A percentile compares a stretch with the other conserved stretches of the same genome.
Conservation (phyloP, 345 rosid genomes). For the Arabidopsis arenosa region DNA sequence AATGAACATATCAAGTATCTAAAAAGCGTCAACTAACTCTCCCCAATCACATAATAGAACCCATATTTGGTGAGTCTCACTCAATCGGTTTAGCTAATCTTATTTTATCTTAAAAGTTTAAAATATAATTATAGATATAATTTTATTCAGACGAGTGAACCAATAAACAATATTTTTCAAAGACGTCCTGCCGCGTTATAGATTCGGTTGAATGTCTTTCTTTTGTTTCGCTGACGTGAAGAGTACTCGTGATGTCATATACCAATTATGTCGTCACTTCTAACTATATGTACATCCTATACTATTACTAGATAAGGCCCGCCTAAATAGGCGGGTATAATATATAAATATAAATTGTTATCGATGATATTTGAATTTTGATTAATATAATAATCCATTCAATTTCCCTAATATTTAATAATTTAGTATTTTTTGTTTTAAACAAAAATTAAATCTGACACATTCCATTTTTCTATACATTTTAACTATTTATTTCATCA, state of each 20-base stretch:
- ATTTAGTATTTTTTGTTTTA: too few relatives aligned
- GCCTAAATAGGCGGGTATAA: too few relatives aligned
- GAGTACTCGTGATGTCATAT: slow-evolving; percentile 28
- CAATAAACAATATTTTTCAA: slow-evolving; percentile 31
- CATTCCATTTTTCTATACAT: too few relatives aligned
- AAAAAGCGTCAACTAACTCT: neutral
- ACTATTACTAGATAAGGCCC: too few relatives aligned
- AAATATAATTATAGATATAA: neutral
- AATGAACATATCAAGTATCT: neutral
- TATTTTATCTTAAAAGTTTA: neutral
- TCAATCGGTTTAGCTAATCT: slow-evolving; percentile 1
- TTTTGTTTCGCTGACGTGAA: slow-evolving; percentile 19
- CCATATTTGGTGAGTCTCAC: slow-evolving; percentile 20
- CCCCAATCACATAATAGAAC: neutral
- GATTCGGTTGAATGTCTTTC: slow-evolving; percentile 20
- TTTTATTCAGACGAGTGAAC: slow-evolving; percentile 31
- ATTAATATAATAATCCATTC: too few relatives aligned
- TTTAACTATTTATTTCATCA: too few relatives aligned
- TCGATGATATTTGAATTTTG: too few relatives aligned
- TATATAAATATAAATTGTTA: too few relatives aligned
- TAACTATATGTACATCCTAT: too few relatives aligned
- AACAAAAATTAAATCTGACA: too few relatives aligned
- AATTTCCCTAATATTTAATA: too few relatives aligned
- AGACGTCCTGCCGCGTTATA: slow-evolving; percentile 34
- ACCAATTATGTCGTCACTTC: neutral